phyloP scores from a whole-genome alignment of 148 eudicot genomes.

The Rheum nobile region DNA sequence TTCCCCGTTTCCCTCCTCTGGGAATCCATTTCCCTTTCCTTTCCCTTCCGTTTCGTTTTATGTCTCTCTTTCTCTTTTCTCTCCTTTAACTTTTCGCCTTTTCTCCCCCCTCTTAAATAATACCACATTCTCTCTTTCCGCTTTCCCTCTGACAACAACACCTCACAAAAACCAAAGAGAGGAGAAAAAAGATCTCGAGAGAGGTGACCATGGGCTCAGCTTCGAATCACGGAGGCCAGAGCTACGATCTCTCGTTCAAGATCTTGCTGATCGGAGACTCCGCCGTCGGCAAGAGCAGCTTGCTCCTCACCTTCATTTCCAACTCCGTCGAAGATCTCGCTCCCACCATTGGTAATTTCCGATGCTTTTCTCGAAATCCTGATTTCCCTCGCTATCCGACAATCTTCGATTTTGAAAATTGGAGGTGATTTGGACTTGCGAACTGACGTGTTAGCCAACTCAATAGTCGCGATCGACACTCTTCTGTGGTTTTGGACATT shows the following conservation, averaged over 20 bases:
- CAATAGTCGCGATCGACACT: background rate
- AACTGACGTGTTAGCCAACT: background rate
- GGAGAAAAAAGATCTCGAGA: too few relatives aligned
- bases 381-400: background rate
- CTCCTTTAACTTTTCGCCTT: background rate
- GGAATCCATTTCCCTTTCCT: slow-evolving; percentile 2
- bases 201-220: slow-evolving; percentile 12
- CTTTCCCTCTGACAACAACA: slow-evolving; percentile 3
- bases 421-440: background rate
- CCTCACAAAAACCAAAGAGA: background rate
- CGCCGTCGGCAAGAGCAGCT: slow-evolving; percentile 19
- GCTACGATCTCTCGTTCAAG: slow-evolving; percentile 35
- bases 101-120: background rate
- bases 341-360: slow-evolving; percentile 70
- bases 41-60: background rate
- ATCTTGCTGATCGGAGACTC: slow-evolving; percentile 16
- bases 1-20: background rate
- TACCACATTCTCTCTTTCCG: background rate
- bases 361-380: background rate
- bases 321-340: slow-evolving; percentile 56
- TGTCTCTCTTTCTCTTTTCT: background rate
- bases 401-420: background rate
- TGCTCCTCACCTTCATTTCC: slow-evolving; percentile 70
- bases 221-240: slow-evolving; percentile 22
- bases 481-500: background rate